Conservation (phyloP, 2,329 filamentous ascomycete genomes). For the Zymoseptoria crescenta region DNA sequence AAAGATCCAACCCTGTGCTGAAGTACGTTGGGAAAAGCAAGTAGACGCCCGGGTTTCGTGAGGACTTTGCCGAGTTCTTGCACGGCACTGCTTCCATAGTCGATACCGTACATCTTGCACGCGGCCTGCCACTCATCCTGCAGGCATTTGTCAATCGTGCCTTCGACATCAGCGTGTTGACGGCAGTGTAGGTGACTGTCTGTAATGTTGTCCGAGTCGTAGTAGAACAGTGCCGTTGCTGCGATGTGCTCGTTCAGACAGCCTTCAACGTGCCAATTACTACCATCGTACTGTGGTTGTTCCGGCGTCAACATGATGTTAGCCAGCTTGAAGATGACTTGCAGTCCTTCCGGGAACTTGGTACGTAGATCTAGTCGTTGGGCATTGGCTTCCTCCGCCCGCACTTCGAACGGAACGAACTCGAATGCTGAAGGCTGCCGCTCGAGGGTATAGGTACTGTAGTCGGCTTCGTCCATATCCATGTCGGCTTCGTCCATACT, state of each 20-base stretch:
- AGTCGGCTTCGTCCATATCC: slow-evolving; percentile 5
- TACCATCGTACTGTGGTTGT: slow-evolving; percentile 47
- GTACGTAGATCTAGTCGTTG: slow-evolving; percentile 13
- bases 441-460: slow-evolving; percentile 5
- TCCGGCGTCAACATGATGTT: slow-evolving; percentile 53
- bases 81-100: slow-evolving; percentile 21
- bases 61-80: slow-evolving; percentile 44
- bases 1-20: slow-evolving; percentile 49
- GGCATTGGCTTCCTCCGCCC: neutral
- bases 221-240: slow-evolving; percentile 56
- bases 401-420: slow-evolving; percentile 2
- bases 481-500: neutral
- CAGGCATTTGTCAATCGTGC: slow-evolving; percentile 6
- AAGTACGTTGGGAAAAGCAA: slow-evolving; percentile 49
- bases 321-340: slow-evolving; percentile 57
- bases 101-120: slow-evolving; percentile 26
- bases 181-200: slow-evolving; percentile 46
- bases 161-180: slow-evolving; percentile 18
- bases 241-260: slow-evolving; percentile 55
- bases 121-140: slow-evolving; percentile 14
- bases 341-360: slow-evolving; percentile 43
- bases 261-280: slow-evolving; percentile 47
- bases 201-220: slow-evolving; percentile 53
- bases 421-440: neutral
- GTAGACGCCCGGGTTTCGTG: slow-evolving; percentile 41